Percentiles rank a stretch among this genome's conserved stretches.
phyloP scores from a whole-genome alignment of 768 basidiomycete species.

The Boletus bicolor region DNA sequence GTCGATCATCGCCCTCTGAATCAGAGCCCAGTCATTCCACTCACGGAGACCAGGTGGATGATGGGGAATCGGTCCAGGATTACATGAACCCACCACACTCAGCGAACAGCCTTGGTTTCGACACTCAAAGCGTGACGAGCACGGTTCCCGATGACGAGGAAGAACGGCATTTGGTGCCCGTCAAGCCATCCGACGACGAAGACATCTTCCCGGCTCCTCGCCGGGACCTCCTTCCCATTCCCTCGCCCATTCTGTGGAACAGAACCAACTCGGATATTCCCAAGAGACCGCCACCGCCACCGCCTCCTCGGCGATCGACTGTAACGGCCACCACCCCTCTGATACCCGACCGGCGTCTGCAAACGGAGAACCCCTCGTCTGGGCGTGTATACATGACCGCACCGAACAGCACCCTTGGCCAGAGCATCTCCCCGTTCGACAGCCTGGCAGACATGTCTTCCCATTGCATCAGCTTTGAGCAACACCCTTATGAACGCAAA shows the following conservation, averaged over 20 bases:
- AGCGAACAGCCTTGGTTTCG: conserved; percentile 24
- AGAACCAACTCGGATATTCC: conserved; percentile 23
- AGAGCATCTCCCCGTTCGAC: conserved; percentile 63
- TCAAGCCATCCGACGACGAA: conserved; percentile 26
- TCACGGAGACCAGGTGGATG: conserved; percentile 24
- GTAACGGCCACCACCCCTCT: conserved; percentile 36
- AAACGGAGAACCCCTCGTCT: conserved; percentile 13
- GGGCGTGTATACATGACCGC: conserved; percentile 27
- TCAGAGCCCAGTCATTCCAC: conserved; percentile 22
- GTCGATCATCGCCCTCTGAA: conserved; percentile 32
- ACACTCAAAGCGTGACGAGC: conserved; percentile 43
- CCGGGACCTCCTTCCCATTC: conserved; percentile 6
- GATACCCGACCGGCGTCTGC: conserved; percentile 43
- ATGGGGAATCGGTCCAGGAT: conserved; percentile 18
- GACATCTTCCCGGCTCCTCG: conserved; percentile 23
- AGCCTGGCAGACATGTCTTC: conserved; percentile 49
- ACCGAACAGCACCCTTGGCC: conserved; percentile 30
- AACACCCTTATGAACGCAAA: conserved; percentile 63
- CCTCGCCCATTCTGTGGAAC: conserved; percentile 21
- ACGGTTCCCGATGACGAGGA: conserved; percentile 45
- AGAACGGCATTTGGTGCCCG: conserved; percentile 32
- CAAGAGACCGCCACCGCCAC: conserved; percentile 56
- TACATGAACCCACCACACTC: conserved; percentile 24
- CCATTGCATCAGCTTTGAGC: conserved; percentile 55
- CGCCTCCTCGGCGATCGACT: conserved; percentile 54